Conservation (phyloP, 2,329 filamentous ascomycete species). For the Clonostachys byssicola region DNA sequence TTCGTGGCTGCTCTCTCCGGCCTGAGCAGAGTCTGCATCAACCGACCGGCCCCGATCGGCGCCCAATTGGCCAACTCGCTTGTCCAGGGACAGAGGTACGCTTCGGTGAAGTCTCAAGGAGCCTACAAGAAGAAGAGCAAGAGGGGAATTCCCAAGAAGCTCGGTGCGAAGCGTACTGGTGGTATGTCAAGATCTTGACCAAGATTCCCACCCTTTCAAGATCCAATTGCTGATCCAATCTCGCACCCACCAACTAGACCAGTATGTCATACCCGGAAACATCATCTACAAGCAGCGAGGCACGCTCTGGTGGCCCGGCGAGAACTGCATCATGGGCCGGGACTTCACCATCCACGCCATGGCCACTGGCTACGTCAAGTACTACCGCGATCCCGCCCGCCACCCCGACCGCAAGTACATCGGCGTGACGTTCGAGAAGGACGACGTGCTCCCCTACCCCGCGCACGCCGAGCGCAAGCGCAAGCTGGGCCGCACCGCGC, state of each 20-base stretch:
- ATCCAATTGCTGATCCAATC: neutral
- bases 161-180: conserved; percentile 90
- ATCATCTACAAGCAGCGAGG: conserved; percentile 98
- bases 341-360: conserved; percentile 94
- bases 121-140: conserved; percentile 62
- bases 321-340: conserved; percentile 91
- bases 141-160: conserved; percentile 68
- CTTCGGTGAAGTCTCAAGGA: conserved; percentile 61
- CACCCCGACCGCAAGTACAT: conserved; percentile 93
- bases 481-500: conserved; percentile 67
- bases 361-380: conserved; percentile 86
- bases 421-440: conserved; percentile 82
- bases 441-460: conserved; percentile 75
- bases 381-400: conserved; percentile 81
- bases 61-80: conserved; percentile 30
- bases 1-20: conserved; percentile 29
- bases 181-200: conserved; percentile 46
- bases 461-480: conserved; percentile 69
- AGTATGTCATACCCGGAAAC: conserved; percentile 92
- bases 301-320: conserved; percentile 89
- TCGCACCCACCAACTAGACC: conserved; percentile 47
- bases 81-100: conserved; percentile 47
- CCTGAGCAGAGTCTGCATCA: conserved; percentile 1
- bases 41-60: conserved; percentile 16
- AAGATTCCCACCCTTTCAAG: too few species aligned